phyloP scores from a whole-genome alignment of 805 yeast genomes.

The Helenozyma baotianmanensis region DNA sequence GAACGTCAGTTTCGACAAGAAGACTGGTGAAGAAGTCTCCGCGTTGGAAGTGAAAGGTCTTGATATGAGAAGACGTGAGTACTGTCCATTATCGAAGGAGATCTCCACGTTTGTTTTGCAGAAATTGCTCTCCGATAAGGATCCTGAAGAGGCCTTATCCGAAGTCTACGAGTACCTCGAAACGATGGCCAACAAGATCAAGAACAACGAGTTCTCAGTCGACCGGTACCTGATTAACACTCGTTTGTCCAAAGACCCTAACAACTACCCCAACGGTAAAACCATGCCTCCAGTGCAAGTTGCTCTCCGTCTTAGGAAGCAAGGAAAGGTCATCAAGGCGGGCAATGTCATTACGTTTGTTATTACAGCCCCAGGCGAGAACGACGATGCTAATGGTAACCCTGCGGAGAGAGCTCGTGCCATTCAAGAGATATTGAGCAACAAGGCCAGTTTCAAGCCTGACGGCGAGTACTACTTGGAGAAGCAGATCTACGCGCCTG shows the following conservation, averaged over 20 bases:
- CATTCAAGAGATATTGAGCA: conserved; percentile 62
- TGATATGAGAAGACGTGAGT: conserved; percentile 96
- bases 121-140: conserved; percentile 65
- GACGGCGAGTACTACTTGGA: conserved; percentile 79
- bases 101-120: conserved; percentile 72
- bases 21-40: conserved; percentile 50
- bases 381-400: conserved; percentile 11
- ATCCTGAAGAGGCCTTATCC: conserved; percentile 69
- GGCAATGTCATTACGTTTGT: conserved; percentile 89
- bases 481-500: conserved; percentile 86
- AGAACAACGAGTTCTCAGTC: conserved; percentile 55
- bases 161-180: conserved; percentile 72
- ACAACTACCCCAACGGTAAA: conserved; percentile 74
- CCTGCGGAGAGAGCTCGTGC: conserved; percentile 84
- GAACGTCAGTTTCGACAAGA: conserved; percentile 47
- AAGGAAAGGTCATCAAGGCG: conserved; percentile 82
- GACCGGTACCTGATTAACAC: conserved; percentile 77
- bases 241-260: conserved; percentile 85
- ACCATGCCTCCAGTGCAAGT: conserved; percentile 83
- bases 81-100: conserved; percentile 87
- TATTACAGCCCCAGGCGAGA: conserved; percentile 50
- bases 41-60: conserved; percentile 88
- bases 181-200: conserved; percentile 52
- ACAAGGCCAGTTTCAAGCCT: conserved; percentile 49
- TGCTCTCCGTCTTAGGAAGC: conserved; percentile 73